Evolutionary conservation across 306 rosid genomes (phyloP).

Genomic region (Malus fusca): DNA sequence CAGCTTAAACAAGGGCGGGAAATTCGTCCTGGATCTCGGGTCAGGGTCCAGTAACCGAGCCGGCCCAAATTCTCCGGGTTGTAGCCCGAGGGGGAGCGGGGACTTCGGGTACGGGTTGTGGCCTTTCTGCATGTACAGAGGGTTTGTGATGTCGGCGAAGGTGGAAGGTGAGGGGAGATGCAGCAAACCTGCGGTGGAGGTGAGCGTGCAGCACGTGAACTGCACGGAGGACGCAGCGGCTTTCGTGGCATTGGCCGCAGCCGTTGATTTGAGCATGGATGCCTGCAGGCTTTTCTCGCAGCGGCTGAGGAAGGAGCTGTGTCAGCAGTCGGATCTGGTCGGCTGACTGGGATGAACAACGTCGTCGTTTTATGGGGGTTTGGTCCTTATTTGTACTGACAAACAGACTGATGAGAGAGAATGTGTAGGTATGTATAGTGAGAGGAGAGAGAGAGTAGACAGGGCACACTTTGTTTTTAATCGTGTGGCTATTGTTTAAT

Average conservation of each 20-base stretch:
- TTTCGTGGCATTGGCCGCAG: conserved; percentile 46
- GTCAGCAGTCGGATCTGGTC: conserved; percentile 19
- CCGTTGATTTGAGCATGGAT: conserved; percentile 42
- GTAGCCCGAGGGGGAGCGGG: conserved; percentile 71
- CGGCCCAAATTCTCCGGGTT: conserved; percentile 46
- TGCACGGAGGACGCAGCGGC: conserved; percentile 51
- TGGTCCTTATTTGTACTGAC: conserved; percentile 26
- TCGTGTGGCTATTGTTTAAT: conserved; percentile 54
- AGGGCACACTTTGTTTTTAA: conserved; percentile 25
- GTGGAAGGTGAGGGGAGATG: conserved; percentile 32
- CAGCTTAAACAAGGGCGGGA: conserved; percentile 43
- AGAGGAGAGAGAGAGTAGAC: conserved; percentile 5
- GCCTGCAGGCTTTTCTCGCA: conserved; percentile 36
- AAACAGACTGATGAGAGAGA: not conserved
- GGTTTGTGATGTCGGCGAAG: conserved; percentile 45
- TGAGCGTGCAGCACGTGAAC: conserved; percentile 42
- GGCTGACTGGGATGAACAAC: not conserved
- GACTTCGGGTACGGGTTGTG: conserved; percentile 69
- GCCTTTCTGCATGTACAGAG: conserved; percentile 66
- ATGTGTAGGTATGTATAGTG: conserved; percentile 47
- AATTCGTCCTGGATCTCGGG: conserved; percentile 34
- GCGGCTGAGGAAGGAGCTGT: conserved; percentile 33
- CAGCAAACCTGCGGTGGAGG: conserved; percentile 38
- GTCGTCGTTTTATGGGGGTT: not conserved
- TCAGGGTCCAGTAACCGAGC: conserved; percentile 39